These are phyloP conservation scores for Glaciozyma martinii DNA, from an alignment of 768 basidiomycete genomes.

Conservation along the genomic window DNA sequence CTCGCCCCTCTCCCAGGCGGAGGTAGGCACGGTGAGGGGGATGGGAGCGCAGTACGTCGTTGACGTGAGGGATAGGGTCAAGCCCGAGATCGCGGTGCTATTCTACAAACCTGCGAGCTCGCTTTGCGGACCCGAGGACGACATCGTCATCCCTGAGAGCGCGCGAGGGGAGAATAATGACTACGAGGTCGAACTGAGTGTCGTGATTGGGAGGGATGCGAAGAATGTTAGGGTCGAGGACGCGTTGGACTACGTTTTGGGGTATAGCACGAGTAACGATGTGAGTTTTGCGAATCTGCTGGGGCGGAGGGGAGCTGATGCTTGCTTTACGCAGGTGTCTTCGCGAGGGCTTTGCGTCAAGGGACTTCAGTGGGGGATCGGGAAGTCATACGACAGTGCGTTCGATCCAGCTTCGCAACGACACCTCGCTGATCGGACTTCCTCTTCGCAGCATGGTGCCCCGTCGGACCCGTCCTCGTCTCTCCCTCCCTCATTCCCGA, in stretches of 20 bases:
- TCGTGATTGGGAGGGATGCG: conserved; percentile 38
- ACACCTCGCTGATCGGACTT: background rate
- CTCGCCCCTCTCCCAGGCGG: conserved; percentile 5
- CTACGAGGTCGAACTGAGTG: conserved; percentile 39
- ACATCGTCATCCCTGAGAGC: conserved; percentile 34
- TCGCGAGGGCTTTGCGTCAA: conserved; percentile 24
- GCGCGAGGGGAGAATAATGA: conserved; percentile 32
- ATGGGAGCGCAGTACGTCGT: conserved; percentile 22
- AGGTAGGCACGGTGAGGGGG: conserved; percentile 18
- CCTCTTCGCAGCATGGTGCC: conserved; percentile 19
- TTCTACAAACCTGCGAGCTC: conserved; percentile 39
- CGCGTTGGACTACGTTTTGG: conserved; percentile 37
- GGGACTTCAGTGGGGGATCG: conserved; percentile 29
- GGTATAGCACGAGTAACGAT: conserved; percentile 38
- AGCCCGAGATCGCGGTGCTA: conserved; percentile 13
- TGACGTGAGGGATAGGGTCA: background rate
- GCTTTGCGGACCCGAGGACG: conserved; percentile 36
- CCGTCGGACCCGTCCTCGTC: conserved; percentile 22
- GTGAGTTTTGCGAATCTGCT: conserved; percentile 7
- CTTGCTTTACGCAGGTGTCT: background rate
- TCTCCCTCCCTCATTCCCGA: conserved; percentile 1
- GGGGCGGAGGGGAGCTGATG: background rate
- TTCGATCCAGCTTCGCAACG: background rate
- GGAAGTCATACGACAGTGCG: conserved; percentile 25
- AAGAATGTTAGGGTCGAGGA: conserved; percentile 38